phyloP scores from a whole-genome alignment of 139 green algal genomes.

The Tetradesmus obliquus region DNA sequence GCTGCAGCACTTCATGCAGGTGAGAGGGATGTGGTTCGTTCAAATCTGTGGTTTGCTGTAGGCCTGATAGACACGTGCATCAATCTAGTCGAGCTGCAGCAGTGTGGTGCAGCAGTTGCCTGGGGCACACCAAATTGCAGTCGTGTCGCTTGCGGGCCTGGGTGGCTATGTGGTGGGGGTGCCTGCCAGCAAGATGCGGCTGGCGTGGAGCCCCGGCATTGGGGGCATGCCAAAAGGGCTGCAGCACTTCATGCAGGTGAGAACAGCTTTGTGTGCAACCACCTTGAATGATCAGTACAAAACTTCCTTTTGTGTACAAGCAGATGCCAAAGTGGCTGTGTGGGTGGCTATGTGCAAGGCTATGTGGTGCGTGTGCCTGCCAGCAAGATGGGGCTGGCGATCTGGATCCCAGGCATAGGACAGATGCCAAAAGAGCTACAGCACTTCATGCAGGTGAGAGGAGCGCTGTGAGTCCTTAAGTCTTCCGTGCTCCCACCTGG shows the following conservation, averaged over 20 bases:
- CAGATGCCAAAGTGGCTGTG: no score
- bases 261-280: no score
- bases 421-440: background rate
- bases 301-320: no score
- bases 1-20: background rate
- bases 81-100: no score
- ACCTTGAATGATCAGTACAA: no score
- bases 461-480: no score
- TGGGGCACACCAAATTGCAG: no score
- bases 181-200: background rate
- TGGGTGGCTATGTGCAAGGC: no score
- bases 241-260: background rate
- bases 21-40: background rate
- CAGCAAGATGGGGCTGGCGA: background rate
- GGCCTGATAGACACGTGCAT: background rate
- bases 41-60: background rate
- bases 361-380: background rate
- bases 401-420: background rate
- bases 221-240: background rate
- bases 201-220: background rate
- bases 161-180: background rate
- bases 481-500: no score
- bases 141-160: conserved; percentile 24
- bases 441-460: background rate
- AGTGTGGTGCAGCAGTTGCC: background rate